Base-by-base conservation (phyloP, 768 basidiomycete species). In the Tylopilus felleus region DNA sequence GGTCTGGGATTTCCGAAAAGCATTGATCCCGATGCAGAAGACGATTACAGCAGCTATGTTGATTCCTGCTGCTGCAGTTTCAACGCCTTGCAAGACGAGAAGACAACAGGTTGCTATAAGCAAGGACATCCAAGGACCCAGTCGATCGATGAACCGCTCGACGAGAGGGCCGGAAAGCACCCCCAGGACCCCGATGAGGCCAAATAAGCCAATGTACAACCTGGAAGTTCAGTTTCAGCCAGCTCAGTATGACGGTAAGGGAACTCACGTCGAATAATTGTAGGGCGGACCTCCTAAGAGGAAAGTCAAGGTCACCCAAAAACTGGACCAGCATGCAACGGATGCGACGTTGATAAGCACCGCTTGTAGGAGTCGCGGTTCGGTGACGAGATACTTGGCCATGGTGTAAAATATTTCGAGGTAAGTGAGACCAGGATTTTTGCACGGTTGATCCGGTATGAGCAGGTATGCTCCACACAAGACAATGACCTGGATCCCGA, bases 201-300 rank as follows among this genome's bases (percentile, higher is more conserved):
- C 79, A 56, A 80, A 77, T n/a, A 80, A 62, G 31, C 79, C 79
- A 47, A 78, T 78, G 19, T 69, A 65, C 33, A 63, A 56, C 44
- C 59, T 50, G n/a, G 4, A 19, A 28, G 3, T 13, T 36, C 12
- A 16, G 8, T 49, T 41, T 64, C 27, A 58, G 31, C n/a, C 19
- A 35, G 23, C 28, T 46, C 46, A 10, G 7, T 1, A 25, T 1
- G 19, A 38, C 9, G 12, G 10, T 2, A n/a, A 42, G 27, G 21
- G 33, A 10, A 62, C 66, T n/a, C 44, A 69, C 66, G 65, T 70
- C 10, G 66, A 65, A 49, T 67, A 76, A 47, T 66, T 3, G 53
- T 75, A 78, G 2, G 75, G 75, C 0, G 70, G 35, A 27, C 64
- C 71, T 33, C 65, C 66, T 12, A 79, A 65, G 19, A 79, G 65